Base-by-base conservation (phyloP, 306 rosid species). In the Gillenia trifoliata region DNA sequence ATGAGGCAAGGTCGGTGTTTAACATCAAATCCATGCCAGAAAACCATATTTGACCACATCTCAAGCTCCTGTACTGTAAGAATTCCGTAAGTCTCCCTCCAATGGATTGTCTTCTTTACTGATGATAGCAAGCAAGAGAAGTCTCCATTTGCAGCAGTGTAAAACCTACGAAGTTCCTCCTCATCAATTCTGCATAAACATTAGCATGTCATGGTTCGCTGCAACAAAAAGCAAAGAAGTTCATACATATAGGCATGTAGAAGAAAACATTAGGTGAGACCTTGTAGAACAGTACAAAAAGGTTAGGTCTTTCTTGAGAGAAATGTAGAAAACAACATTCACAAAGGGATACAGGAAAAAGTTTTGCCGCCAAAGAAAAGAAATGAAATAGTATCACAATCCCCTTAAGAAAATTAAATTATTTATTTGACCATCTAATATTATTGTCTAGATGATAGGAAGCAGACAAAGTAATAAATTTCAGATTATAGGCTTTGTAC, bases 11-110 rank as follows among this genome's bases (percentile, higher is more conserved):
- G 98, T 78, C 87, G 86, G 66, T 66, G 75, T 82, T 80, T 63
- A 77, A 87, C 60, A 83, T 93, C 98, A 75, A 71, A 87, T 68
- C 98, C 98, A 86, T 93, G 98, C 95, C 88, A 86, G 60, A 84
- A 89, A 36, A 93, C 91, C 96, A 91, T 38, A 71, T 83, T 86
- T 66, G 98, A 91, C 97, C 98, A 93, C 60, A 40, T 73, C 50
- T 91, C 92, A 77, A 93, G 92, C 84, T 93, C 97, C 64, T 86
- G 86, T 31, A 62, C 76, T 10, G 97, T 84, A 73, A 93, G 85
- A 75, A 93, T 86, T 76, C 85, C 77, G 66, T 89, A 93, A 50
- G 81, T 91, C 78, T 86, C 85, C 71, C 96, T 86, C 97, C 97
- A 92, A 31, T 78, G 75, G 62, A 92, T 69, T 31, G 97, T 90